phyloP scores from a whole-genome alignment of 441 rosid species.

The Adansonia madagascariensis region DNA sequence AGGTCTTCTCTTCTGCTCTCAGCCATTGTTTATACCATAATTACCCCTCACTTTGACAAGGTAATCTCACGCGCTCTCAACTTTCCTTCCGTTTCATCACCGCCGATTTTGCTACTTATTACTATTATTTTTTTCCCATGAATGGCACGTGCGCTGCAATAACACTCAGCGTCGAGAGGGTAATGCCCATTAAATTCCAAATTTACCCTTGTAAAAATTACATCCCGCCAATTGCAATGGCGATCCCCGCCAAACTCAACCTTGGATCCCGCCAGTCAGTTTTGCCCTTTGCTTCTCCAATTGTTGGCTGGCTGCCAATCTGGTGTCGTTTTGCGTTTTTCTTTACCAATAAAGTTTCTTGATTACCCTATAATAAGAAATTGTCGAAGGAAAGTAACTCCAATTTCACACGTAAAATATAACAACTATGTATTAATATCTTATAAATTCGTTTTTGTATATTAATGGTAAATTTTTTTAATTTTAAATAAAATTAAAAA shows the following conservation, averaged over 20 bases:
- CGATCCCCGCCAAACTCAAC: conserved; percentile 2
- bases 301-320: background rate
- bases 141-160: background rate
- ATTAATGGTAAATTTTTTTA: no score
- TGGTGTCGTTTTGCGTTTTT: background rate
- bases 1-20: background rate
- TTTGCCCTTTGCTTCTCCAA: background rate
- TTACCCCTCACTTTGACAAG: background rate
- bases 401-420: background rate
- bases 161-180: background rate
- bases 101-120: background rate
- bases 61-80: background rate
- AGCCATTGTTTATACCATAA: background rate
- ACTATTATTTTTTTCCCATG: background rate
- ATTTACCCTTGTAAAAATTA: background rate
- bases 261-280: background rate
- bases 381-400: background rate
- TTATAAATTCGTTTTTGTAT: no score
- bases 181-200: background rate
- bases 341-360: background rate
- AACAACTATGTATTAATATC: background rate
- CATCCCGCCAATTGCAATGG: background rate
- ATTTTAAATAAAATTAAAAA: no score
- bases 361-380: background rate
- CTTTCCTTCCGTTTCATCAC: background rate